Base-by-base conservation (phyloP, 1,284 basidiomycete genomes). In the Tremellales sp. region DNA sequence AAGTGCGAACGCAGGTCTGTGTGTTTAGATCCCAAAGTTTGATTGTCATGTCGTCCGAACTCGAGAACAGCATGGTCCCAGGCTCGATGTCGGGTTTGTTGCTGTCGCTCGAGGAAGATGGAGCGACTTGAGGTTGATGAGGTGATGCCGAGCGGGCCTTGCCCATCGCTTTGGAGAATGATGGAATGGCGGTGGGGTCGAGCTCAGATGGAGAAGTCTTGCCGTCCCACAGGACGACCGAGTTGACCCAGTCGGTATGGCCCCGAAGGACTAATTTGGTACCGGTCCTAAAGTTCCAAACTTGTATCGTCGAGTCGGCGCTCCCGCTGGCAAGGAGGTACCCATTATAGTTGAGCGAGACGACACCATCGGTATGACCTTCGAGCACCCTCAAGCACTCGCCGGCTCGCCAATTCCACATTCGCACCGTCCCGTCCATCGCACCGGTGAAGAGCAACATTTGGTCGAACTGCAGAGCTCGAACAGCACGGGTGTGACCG, bases 351-450 rank as follows among this genome's bases (percentile, higher is more conserved):
- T 92, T 84, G 48, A 98, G 81, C 63, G 86, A 90, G 17, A 97
- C 84, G 37, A 99, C 89, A 46, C 91, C 92, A 48, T 89, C 91
- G 7, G 86, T 84, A 69, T 99, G 94, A 1, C 93, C 93, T 46
- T 73, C 87, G 81, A 57, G 94, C 76, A 37, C 89, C 87, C 73
- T 56, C n/a, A 75, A 56, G 52, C 93, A 93, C 60, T 85, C 84
- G 26, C 96, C 96, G 25, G 86, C 85, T 50, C 94, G 80, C 96
- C 96, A 99, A 67, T 97, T 89, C 94, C 96, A 78, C 65, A 99
- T 89, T 57, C 89, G 87, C 66, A 99, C 84, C 1, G 91, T 94
- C 58, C 85, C 82, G 68, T 99, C 96, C 92, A 97, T 96, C 56
- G 87, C 88, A 2, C 87, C 94, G 0, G 96, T 97, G 69, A 99